phyloP scores from a whole-genome alignment of 2,329 filamentous ascomycete species.

The Niveomyces coronatus region DNA sequence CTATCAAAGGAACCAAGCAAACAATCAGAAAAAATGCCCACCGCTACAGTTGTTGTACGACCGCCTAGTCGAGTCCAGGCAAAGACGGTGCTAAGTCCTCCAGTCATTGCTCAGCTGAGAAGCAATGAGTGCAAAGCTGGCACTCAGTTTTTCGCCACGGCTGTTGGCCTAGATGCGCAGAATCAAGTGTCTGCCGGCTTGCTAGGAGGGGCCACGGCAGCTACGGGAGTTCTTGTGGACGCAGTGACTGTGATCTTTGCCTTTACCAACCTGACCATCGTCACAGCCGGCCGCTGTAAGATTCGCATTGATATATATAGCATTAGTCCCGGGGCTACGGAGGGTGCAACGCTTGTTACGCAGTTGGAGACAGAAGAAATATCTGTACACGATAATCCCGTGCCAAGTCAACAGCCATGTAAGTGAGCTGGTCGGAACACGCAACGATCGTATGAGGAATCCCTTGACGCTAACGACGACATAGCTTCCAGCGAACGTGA shows the following conservation, averaged over 20 bases:
- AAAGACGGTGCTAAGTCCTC: slow-evolving; percentile 14
- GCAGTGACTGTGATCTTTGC: slow-evolving; percentile 15
- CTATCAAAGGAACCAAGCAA: background rate
- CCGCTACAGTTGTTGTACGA: slow-evolving; percentile 15
- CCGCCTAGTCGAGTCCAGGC: slow-evolving; percentile 15
- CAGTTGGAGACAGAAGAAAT: slow-evolving; percentile 14
- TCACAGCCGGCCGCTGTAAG: slow-evolving; percentile 14
- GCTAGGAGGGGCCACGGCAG: slow-evolving; percentile 13
- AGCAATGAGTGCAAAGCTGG: slow-evolving; percentile 5
- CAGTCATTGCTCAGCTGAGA: slow-evolving; percentile 14
- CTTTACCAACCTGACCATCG: slow-evolving; percentile 18
- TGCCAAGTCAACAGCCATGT: slow-evolving; percentile 9
- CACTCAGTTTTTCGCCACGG: slow-evolving; percentile 19
- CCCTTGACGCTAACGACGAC: background rate
- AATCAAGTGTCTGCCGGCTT: slow-evolving; percentile 13
- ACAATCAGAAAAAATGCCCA: slow-evolving; percentile 9
- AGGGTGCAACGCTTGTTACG: slow-evolving; percentile 10
- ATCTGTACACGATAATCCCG: slow-evolving; percentile 7
- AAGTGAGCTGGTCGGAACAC: background rate
- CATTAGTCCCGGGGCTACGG: slow-evolving; percentile 10
- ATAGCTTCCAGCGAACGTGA: background rate
- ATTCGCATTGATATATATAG: slow-evolving; percentile 21
- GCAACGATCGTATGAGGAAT: too few relatives aligned
- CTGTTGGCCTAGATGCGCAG: slow-evolving; percentile 13
- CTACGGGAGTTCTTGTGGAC: slow-evolving; percentile 13